Percentiles rank a stretch among this genome's conserved stretches.
phyloP scores from a whole-genome alignment of 345 rosid species.

The Acer negundo region DNA sequence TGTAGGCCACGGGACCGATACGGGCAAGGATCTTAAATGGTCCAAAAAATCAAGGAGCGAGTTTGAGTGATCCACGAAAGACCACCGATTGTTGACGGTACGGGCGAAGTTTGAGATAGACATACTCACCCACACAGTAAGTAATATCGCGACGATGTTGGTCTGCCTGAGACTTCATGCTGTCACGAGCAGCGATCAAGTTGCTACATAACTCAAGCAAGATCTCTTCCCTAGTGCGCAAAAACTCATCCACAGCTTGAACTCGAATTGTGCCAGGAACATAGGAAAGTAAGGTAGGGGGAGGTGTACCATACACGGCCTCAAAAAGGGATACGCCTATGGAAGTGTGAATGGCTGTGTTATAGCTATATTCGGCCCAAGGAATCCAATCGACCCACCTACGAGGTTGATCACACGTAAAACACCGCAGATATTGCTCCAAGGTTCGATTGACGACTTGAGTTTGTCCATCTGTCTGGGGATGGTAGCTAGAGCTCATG shows the following conservation, averaged over 20 bases:
- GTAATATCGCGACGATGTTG: background rate
- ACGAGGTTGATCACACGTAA: too few relatives aligned
- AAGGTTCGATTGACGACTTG: too few relatives aligned
- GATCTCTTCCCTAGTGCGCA: background rate
- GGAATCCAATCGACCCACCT: too few relatives aligned
- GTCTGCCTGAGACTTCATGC: too few relatives aligned
- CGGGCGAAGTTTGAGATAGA: background rate
- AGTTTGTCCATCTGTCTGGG: too few relatives aligned
- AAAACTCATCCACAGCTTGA: background rate
- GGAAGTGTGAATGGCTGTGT: too few relatives aligned
- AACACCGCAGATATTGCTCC: too few relatives aligned
- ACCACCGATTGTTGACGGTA: background rate
- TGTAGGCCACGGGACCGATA: background rate
- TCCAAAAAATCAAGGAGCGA: background rate
- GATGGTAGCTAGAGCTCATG: too few relatives aligned
- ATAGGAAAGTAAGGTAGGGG: background rate
- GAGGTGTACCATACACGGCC: background rate
- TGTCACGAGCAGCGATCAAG: too few relatives aligned
- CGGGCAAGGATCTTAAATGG: background rate
- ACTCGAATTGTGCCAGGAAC: background rate
- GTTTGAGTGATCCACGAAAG: background rate
- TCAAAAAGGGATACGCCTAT: background rate
- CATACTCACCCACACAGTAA: background rate
- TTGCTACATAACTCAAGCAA: too few relatives aligned
- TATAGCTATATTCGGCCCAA: too few relatives aligned